These are phyloP conservation scores for Kluyveromyces dobzhanskii DNA, from an alignment of 805 yeast species.

Conservation along the genomic window DNA sequence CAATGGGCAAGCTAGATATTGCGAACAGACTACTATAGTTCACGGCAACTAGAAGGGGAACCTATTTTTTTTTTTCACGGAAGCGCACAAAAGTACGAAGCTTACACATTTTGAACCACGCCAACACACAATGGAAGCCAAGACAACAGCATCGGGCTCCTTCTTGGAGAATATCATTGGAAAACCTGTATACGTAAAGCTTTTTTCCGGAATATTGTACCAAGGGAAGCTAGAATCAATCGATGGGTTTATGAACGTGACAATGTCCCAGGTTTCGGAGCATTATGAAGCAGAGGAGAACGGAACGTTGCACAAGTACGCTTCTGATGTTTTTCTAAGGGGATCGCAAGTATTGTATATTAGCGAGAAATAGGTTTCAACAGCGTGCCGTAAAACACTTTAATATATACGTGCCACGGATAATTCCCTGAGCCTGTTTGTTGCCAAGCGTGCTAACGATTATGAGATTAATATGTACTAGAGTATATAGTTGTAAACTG, in stretches of 20 bases:
- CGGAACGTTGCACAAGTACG: slow-evolving; percentile 25
- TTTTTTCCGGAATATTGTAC: slow-evolving; percentile 82
- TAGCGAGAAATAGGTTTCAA: slow-evolving; percentile 19
- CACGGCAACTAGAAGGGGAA: no score
- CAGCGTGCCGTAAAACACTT: no score
- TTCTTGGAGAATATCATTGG: slow-evolving; percentile 78
- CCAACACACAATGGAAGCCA: neutral
- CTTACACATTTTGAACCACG: no score
- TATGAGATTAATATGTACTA: no score
- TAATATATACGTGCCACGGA: no score
- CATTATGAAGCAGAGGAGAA: slow-evolving; percentile 27
- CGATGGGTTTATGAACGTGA: slow-evolving; percentile 96
- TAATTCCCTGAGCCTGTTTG: no score
- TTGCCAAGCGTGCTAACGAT: no score
- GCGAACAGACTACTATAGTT: no score
- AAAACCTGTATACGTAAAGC: slow-evolving; percentile 68
- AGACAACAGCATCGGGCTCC: slow-evolving; percentile 50
- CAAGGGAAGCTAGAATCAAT: slow-evolving; percentile 73
- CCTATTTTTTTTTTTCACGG: no score
- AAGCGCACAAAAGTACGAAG: no score
- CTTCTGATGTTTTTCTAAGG: slow-evolving; percentile 29
- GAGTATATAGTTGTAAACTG: no score
- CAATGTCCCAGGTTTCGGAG: slow-evolving; percentile 71
- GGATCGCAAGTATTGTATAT: slow-evolving; percentile 32
- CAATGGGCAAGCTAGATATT: no score